These are phyloP conservation scores for Copromyces sp. DNA, from an alignment of 495 filamentous ascomycete genomes.

Conservation along the genomic window DNA sequence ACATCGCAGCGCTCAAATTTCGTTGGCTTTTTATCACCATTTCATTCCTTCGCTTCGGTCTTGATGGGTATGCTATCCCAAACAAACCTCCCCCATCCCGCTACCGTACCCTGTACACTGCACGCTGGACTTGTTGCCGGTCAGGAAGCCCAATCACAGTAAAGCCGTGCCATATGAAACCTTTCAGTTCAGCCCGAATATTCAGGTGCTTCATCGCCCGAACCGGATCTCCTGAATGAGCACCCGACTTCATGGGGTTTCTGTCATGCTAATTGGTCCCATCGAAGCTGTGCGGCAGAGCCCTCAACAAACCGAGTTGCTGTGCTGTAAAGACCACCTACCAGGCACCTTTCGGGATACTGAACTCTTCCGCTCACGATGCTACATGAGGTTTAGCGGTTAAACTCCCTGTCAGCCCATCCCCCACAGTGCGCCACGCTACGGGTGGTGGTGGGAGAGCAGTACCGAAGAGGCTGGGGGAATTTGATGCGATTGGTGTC, in stretches of 20 bases:
- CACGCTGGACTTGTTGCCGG: neutral
- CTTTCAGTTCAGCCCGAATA: neutral
- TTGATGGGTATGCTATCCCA: neutral
- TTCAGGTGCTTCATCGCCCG: neutral
- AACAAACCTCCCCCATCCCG: neutral
- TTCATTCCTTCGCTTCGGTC: neutral
- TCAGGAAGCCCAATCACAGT: neutral
- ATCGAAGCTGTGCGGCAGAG: neutral
- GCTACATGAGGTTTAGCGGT: neutral
- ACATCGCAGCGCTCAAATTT: neutral
- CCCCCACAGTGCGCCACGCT: neutral
- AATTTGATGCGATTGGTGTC: conserved; percentile 1
- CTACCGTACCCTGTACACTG: neutral
- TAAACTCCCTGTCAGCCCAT: neutral
- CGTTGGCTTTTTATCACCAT: neutral
- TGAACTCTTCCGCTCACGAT: neutral
- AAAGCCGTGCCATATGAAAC: neutral
- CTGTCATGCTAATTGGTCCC: neutral
- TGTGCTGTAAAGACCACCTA: neutral
- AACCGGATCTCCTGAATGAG: neutral
- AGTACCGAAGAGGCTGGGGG: neutral
- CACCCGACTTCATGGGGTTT: neutral
- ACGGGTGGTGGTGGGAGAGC: neutral
- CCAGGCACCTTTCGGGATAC: neutral
- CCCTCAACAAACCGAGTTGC: neutral